These are phyloP conservation scores for Pugionium dolabratum DNA, from an alignment of 345 rosid genomes.

Conservation along the genomic window DNA sequence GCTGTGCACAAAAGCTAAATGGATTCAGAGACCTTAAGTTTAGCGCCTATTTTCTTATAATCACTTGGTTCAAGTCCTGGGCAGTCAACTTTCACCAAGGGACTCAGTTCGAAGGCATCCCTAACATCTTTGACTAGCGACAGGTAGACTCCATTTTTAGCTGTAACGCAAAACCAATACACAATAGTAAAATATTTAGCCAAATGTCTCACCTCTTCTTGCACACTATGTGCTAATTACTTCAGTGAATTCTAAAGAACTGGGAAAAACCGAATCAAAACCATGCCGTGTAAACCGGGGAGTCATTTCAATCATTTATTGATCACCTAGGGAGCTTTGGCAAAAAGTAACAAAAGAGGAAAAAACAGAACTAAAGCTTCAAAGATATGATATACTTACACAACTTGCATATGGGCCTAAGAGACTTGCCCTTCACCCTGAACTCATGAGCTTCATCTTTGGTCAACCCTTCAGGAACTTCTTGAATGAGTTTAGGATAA, in stretches of 20 bases:
- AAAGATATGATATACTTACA: constrained; percentile 43
- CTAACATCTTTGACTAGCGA: constrained; percentile 76
- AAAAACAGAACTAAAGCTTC: not conserved
- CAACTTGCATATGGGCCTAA: constrained; percentile 80
- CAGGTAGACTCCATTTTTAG: constrained; percentile 81
- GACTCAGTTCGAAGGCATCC: constrained; percentile 84
- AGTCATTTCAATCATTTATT: too few species aligned
- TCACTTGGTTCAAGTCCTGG: constrained; percentile 78
- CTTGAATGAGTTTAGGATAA: constrained; percentile 90
- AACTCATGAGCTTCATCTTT: constrained; percentile 66
- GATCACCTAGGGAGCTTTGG: too few species aligned
- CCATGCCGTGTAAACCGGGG: too few species aligned
- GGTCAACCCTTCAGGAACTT: constrained; percentile 84
- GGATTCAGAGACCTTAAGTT: constrained; percentile 64
- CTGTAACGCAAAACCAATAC: constrained; percentile 47
- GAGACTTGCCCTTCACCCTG: constrained; percentile 67
- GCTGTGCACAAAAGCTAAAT: constrained; percentile 3
- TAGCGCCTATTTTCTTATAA: constrained; percentile 92
- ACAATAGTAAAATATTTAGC: constrained; percentile 1
- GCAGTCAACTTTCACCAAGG: constrained; percentile 81
- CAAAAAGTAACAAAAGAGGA: not conserved
- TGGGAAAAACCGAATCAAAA: too few species aligned
- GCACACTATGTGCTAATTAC: not conserved
- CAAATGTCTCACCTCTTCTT: constrained; percentile 13
- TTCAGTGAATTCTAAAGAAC: not conserved